Base-by-base conservation (phyloP, 306 rosid genomes). In the Citrullus amarus region DNA sequence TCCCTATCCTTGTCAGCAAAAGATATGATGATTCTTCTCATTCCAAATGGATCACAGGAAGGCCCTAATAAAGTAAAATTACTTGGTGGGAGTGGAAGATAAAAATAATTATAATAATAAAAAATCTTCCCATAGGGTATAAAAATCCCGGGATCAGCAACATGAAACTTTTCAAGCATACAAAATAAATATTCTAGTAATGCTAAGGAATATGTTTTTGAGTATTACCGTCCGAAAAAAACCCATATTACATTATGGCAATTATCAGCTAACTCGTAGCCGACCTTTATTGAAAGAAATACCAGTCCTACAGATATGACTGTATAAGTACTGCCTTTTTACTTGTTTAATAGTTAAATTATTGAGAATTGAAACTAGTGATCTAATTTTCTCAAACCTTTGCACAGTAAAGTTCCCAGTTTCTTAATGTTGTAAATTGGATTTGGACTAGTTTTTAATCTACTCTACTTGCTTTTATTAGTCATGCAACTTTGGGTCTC, bases 401-500 rank as follows among this genome's bases (percentile, higher is more conserved):
- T 70, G n/a, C 16, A 44, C n/a, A 0, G 11, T 67, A 30, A 41
- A 25, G 8, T 46, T 70, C 17, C 22, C 57, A 11, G 5, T 70
- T 73, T 73, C 78, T 34, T 30, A 53, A 32, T 16, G 16, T 13
- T 74, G 41, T 30, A 28, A 51, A 30, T 50, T 53, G 30, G 30
- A 53, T 51, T 30, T 53, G 48, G 43, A 53, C 28, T 74, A 18
- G 32, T 9, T 74, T 10, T 15, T 74, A 30, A 53, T 53, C 62
- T 53, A 53, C 43, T 73, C 53, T 16, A 17, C 78, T 30, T 74
- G 39, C 78, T 74, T 82, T 79, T 46, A 69, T 22, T 39, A 92
- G 97, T 83, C 99, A 95, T 82, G 97, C 97, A 7, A 95, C 99
- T 17, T 74, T 95, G 84, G 99, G 97, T 55, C 96, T 92, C 79